phyloP scores from a whole-genome alignment of 805 yeast species.

The Cyberlindnera mycetangii region DNA sequence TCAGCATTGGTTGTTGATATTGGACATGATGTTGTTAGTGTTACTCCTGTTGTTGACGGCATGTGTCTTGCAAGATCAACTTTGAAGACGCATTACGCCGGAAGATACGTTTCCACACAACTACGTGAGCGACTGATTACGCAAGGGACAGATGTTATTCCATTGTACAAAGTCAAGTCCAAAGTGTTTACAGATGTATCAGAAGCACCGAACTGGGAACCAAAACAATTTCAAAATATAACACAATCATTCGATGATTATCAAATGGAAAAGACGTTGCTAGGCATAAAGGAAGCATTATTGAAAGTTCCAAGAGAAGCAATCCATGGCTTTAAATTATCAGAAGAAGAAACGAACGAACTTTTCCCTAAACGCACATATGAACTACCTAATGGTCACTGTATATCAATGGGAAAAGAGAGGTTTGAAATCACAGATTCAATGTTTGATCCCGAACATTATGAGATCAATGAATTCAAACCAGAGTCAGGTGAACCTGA shows the following conservation, averaged over 20 bases:
- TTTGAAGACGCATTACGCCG: slow-evolving; percentile 71
- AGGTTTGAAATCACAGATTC: slow-evolving; percentile 67
- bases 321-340: slow-evolving; percentile 16
- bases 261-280: slow-evolving; percentile 52
- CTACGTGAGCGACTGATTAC: slow-evolving; percentile 39
- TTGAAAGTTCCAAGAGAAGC: slow-evolving; percentile 50
- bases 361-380: slow-evolving; percentile 43
- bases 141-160: slow-evolving; percentile 36
- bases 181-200: slow-evolving; percentile 35
- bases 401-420: slow-evolving; percentile 55
- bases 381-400: slow-evolving; percentile 77
- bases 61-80: slow-evolving; percentile 68
- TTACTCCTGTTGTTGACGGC: slow-evolving; percentile 82
- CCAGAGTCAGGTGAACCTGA: slow-evolving; percentile 52
- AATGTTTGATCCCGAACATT: slow-evolving; percentile 60
- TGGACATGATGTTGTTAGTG: slow-evolving; percentile 76
- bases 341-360: slow-evolving; percentile 26
- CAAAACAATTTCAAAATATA: slow-evolving; percentile 21
- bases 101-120: slow-evolving; percentile 59
- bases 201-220: slow-evolving; percentile 33
- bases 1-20: slow-evolving; percentile 82
- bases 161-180: slow-evolving; percentile 49
- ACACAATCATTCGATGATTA: slow-evolving; percentile 49
- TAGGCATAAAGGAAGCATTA: slow-evolving; percentile 74
- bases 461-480: slow-evolving; percentile 35